Percentiles rank a stretch among this genome's conserved stretches.
phyloP scores from a whole-genome alignment of 345 rosid genomes.

The Arabis alpina region DNA sequence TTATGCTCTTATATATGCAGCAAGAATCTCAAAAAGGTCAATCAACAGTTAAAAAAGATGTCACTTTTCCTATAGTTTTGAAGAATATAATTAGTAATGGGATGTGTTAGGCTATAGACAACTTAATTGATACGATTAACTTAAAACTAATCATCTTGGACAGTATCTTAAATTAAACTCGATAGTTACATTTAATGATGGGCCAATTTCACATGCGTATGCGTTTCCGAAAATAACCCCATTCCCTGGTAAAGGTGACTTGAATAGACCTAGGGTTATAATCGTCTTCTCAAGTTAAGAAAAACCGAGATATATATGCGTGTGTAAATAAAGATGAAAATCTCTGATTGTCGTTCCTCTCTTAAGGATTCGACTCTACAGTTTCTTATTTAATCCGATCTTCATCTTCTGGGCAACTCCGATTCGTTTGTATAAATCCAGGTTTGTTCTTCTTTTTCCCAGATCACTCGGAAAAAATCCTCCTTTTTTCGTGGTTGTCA shows the following conservation, averaged over 20 bases:
- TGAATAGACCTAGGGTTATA: background rate
- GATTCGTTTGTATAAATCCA: conserved; percentile 6
- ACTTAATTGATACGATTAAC: background rate
- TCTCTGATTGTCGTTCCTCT: conserved; percentile 3
- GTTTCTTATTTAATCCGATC: conserved; percentile 33
- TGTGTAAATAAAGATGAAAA: conserved; percentile 26
- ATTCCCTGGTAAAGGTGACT: background rate
- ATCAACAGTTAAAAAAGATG: background rate
- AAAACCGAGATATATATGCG: conserved; percentile 14
- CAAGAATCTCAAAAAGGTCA: background rate
- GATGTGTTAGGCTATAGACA: background rate
- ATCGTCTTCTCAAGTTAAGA: conserved; percentile 9
- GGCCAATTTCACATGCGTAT: conserved; percentile 24
- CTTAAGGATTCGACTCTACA: conserved; percentile 31
- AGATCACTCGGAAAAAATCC: background rate
- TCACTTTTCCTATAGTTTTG: background rate
- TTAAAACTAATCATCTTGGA: conserved; percentile 1
- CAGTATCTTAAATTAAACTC: conserved; percentile 16
- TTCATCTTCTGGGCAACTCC: conserved; percentile 25
- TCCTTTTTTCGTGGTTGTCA: conserved; percentile 3
- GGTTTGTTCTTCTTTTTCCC: background rate
- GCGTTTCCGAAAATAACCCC: conserved; percentile 24
- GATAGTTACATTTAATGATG: conserved; percentile 30
- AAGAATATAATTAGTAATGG: background rate
- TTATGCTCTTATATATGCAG: background rate